phyloP scores from a whole-genome alignment of 208 protist genomes.

The Trypanosoma caninum region DNA sequence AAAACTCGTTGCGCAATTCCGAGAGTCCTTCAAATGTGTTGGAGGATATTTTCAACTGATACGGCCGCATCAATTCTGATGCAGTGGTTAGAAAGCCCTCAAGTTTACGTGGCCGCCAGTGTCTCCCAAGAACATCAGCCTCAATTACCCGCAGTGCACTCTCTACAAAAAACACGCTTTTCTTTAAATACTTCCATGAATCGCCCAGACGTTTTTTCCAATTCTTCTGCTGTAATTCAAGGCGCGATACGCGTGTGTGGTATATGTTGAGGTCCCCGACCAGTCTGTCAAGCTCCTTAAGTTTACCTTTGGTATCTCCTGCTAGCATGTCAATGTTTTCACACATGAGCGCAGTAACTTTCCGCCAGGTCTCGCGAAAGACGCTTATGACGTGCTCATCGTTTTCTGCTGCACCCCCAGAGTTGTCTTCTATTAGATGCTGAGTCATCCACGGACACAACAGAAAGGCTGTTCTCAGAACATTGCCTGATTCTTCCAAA shows the following conservation, averaged over 20 bases:
- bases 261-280: slow-evolving; percentile 52
- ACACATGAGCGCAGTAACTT: slow-evolving; percentile 27
- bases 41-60: slow-evolving; percentile 52
- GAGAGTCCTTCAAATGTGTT: slow-evolving; percentile 58
- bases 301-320: slow-evolving; percentile 26
- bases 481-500: neutral
- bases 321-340: slow-evolving; percentile 42
- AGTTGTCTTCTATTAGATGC: slow-evolving; percentile 17
- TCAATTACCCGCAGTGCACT: slow-evolving; percentile 49
- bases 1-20: slow-evolving; percentile 60
- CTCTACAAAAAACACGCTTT: slow-evolving; percentile 32
- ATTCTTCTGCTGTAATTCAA: slow-evolving; percentile 36
- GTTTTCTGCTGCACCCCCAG: slow-evolving; percentile 20
- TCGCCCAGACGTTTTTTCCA: slow-evolving; percentile 38
- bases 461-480: slow-evolving; percentile 10
- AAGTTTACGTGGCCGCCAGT: slow-evolving; percentile 43
- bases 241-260: slow-evolving; percentile 46
- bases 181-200: slow-evolving; percentile 47
- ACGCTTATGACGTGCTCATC: slow-evolving; percentile 30
- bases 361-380: slow-evolving; percentile 33
- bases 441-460: slow-evolving; percentile 3
- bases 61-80: slow-evolving; percentile 28
- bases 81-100: slow-evolving; percentile 47
- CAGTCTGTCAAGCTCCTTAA: slow-evolving; percentile 43
- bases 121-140: slow-evolving; percentile 49